These are phyloP conservation scores for Ustanciosporium gigantosporum DNA, from an alignment of 1,284 basidiomycete species.

Conservation along the genomic window DNA sequence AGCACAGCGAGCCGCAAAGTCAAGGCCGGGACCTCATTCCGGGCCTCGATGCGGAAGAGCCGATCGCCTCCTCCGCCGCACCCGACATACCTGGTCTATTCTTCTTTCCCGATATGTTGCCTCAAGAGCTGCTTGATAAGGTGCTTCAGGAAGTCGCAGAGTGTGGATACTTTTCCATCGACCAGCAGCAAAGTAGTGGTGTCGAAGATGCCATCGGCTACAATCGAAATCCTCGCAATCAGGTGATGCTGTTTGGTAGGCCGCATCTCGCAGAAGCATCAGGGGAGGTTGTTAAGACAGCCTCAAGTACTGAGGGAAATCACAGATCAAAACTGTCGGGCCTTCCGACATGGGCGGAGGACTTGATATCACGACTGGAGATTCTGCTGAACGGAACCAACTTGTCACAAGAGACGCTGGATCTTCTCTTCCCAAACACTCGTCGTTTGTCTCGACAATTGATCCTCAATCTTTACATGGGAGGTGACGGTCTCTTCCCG, in stretches of 20 bases:
- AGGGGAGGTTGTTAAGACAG: background rate
- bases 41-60: too few relatives aligned
- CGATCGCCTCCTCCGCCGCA: background rate
- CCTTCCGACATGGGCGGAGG: conserved; percentile 21
- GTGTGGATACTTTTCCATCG: conserved; percentile 26
- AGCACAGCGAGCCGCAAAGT: too few relatives aligned
- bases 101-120: conserved; percentile 20
- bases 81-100: conserved; percentile 18
- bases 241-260: conserved; percentile 40
- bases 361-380: conserved; percentile 13
- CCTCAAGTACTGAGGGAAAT: background rate
- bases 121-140: conserved; percentile 10
- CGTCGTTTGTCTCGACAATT: conserved; percentile 53
- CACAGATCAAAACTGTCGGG: too few relatives aligned
- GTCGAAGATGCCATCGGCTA: too few relatives aligned
- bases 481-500: conserved; percentile 62
- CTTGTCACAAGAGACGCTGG: background rate
- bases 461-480: conserved; percentile 64
- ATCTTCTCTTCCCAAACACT: conserved; percentile 10
- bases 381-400: background rate
- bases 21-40: too few relatives aligned
- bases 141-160: conserved; percentile 14
- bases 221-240: conserved; percentile 10
- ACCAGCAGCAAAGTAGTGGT: too few relatives aligned
- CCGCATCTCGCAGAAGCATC: background rate